Evolutionary conservation across 1,139 yeast species (phyloP).

Genomic region (Kodamaea fungicola): DNA sequence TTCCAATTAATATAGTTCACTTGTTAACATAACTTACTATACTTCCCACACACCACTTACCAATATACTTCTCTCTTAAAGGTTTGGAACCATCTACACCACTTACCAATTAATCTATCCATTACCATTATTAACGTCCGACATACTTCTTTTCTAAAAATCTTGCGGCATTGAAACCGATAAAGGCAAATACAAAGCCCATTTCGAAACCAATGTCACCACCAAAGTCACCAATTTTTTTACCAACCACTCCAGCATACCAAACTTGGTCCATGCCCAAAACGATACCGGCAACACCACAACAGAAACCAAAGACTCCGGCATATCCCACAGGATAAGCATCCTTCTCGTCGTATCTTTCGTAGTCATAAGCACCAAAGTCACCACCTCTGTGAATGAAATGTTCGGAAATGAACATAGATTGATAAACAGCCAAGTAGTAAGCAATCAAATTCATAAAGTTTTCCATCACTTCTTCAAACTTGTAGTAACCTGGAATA

Average conservation of each 20-base stretch:
- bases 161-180: slow-evolving; percentile 59
- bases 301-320: slow-evolving; percentile 71
- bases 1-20: too few species aligned
- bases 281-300: slow-evolving; percentile 83
- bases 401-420: slow-evolving; percentile 73
- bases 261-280: slow-evolving; percentile 84
- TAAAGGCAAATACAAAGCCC: slow-evolving; percentile 64
- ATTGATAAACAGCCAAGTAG: slow-evolving; percentile 83
- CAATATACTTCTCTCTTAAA: too few species aligned
- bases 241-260: slow-evolving; percentile 71
- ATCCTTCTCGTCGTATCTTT: slow-evolving; percentile 52
- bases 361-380: slow-evolving; percentile 57
- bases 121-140: slow-evolving; percentile 34
- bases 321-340: slow-evolving; percentile 74
- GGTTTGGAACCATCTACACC: too few species aligned
- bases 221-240: slow-evolving; percentile 59
- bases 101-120: background rate
- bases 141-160: slow-evolving; percentile 67
- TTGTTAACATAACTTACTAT: too few species aligned
- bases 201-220: slow-evolving; percentile 90
- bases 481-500: slow-evolving; percentile 80
- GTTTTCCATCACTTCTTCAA: slow-evolving; percentile 69
- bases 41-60: too few species aligned
- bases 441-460: slow-evolving; percentile 90
- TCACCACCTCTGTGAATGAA: slow-evolving; percentile 67